Conservation (phyloP, 2,329 filamentous ascomycete species). For the Fusarium coicis region DNA sequence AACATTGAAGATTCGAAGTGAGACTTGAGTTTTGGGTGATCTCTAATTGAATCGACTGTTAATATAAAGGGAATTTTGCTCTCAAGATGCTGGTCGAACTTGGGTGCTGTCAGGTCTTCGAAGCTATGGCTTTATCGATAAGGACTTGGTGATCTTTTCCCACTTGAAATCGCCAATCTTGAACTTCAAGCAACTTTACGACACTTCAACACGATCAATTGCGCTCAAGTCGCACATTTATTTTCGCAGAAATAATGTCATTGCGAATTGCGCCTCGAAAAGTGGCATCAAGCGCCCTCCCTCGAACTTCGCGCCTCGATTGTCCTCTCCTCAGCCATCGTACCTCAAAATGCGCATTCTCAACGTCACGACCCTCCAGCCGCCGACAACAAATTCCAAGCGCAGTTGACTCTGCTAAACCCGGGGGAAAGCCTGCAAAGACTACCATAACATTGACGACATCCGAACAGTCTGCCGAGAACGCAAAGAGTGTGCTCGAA, state of each 20-base stretch:
- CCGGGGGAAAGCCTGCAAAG: not conserved
- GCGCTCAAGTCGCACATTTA: not conserved
- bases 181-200: not conserved
- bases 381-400: not conserved
- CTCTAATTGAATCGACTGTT: not conserved
- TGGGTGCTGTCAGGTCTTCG: not conserved
- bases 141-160: conserved; percentile 16
- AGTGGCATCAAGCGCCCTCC: not conserved
- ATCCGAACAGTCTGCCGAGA: not conserved
- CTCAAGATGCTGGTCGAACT: not conserved
- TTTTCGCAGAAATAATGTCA: conserved; percentile 4
- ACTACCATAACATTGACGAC: not conserved
- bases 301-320: not conserved
- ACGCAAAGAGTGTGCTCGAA: not conserved
- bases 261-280: not conserved
- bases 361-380: not conserved
- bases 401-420: not conserved
- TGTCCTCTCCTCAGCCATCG: not conserved
- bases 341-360: conserved; percentile 18
- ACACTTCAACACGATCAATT: not conserved
- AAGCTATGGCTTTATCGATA: conserved; percentile 35
- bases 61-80: not conserved
- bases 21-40: not conserved
- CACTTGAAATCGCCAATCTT: not conserved
- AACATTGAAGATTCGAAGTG: not conserved